These are phyloP conservation scores for Erysimum cheiri DNA, from an alignment of 441 rosid species.

Conservation along the genomic window DNA sequence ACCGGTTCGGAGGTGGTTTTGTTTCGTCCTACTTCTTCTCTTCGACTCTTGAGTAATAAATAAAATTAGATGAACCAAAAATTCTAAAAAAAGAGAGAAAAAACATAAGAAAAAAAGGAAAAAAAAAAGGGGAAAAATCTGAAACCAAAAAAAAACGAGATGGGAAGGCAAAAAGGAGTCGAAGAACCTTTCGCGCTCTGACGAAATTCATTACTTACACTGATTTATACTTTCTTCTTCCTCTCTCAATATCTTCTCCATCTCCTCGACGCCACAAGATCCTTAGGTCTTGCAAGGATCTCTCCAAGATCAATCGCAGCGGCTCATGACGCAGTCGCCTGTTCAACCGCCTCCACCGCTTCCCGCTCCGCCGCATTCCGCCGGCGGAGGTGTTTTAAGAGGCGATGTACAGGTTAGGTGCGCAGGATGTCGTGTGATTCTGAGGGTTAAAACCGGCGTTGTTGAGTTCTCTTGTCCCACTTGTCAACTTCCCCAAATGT, in stretches of 20 bases:
- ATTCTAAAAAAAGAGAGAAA: background rate
- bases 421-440: conserved; percentile 91
- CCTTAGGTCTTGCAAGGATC: conserved; percentile 19
- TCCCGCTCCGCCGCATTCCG: conserved; percentile 54
- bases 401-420: conserved; percentile 88
- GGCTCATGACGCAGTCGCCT: conserved; percentile 47
- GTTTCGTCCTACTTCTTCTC: background rate
- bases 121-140: conserved; percentile 27
- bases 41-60: background rate
- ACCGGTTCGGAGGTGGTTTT: conserved; percentile 35
- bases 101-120: background rate
- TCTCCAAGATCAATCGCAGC: conserved; percentile 8
- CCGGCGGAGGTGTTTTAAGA: conserved; percentile 38
- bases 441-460: conserved; percentile 72
- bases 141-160: conserved; percentile 35
- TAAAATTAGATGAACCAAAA: conserved; percentile 17
- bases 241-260: conserved; percentile 19
- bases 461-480: conserved; percentile 85
- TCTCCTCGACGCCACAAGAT: conserved; percentile 25
- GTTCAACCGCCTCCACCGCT: conserved; percentile 57
- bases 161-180: conserved; percentile 31
- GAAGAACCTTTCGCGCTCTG: conserved; percentile 51
- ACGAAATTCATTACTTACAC: conserved; percentile 43
- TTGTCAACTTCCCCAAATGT: conserved; percentile 93
- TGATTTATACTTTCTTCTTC: conserved; percentile 35